Base-by-base conservation (phyloP, 352 stramenopile genomes). In the Phytopythium helicoides region DNA sequence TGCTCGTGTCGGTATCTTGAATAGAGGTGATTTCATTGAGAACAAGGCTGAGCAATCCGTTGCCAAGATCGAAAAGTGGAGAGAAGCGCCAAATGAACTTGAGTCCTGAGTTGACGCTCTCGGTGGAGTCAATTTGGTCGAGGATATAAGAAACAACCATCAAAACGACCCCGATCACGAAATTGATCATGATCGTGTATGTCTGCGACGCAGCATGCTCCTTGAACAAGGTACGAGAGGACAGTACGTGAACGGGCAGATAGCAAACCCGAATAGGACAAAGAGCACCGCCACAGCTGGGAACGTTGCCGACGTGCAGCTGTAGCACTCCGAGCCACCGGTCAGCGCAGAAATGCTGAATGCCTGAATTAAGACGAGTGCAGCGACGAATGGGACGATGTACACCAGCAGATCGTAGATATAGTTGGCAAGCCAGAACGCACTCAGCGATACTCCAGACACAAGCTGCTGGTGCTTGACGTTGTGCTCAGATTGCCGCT, bases 381-480 rank as follows among this genome's bases (percentile, higher is more conserved):
- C 80, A 9, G 60, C 56, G 10, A 49, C 62, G 18, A 63, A 79
- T 25, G 83, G 75, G 9, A 98, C 70, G 36, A 97, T 60, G 73
- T 98, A 98, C 42, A 94, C 88, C 19, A 94, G 47, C 26, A 97
- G 68, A 62, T 99, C 94, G 81, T 92, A 99, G 10, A 95, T 45
- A 52, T 87, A 98, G 36, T 96, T 98, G 18, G 93, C 89, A 2
- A 98, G 36, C 97, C 97, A 99, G 61, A 99, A 99, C 0, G 92
- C 88, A 1, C 57, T 59, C 8, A 98, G 76, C 31, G 86, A 89
- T 0, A 98, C 95, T 10, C 97, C 97, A 0, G 88, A 96, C 23
- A 99, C 95, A 65, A 82, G 88, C 62, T 98, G 92, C 71, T 97
- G 87, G 77, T 99, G 97, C 66, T 99, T 99, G 3, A 94, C 89